Evolutionary conservation across 768 basidiomycete species (phyloP).

Genomic region (Amanita phalloides): DNA sequence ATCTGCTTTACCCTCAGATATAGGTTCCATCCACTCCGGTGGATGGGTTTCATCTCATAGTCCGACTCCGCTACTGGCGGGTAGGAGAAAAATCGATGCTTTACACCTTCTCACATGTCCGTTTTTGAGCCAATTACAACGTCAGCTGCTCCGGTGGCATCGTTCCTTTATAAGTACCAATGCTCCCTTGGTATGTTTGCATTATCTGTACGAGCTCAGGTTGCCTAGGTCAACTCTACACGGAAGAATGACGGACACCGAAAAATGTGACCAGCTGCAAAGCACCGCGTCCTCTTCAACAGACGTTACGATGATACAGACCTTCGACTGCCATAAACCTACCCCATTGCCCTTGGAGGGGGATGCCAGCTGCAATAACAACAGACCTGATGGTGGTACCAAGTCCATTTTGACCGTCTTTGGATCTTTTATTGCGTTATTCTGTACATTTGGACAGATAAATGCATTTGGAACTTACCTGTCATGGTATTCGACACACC

Average conservation of each 20-base stretch:
- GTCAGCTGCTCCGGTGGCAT: neutral
- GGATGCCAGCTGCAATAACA: neutral
- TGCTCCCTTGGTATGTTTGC: neutral
- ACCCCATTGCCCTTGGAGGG: neutral
- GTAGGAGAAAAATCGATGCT: neutral
- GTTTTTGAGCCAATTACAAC: neutral
- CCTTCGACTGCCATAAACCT: neutral
- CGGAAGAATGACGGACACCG: constrained; percentile 2
- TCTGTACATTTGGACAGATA: constrained; percentile 65
- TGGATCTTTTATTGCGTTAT: constrained; percentile 56
- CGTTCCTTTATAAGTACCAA: neutral
- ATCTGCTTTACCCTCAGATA: neutral
- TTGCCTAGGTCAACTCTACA: neutral
- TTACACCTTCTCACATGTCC: neutral
- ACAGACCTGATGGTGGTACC: neutral
- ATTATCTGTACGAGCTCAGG: neutral
- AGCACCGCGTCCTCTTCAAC: neutral
- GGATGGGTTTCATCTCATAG: neutral
- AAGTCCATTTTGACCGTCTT: constrained; percentile 39
- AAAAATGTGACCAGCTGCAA: neutral
- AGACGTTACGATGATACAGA: neutral
- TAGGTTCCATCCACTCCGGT: neutral
- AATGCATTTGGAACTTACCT: constrained; percentile 67
- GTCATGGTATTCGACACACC: constrained; percentile 53
- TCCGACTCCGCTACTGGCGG: constrained; percentile 3